Evolutionary conservation across 1,139 yeast genomes (phyloP).

Genomic region (Pneumocystis sp.): DNA sequence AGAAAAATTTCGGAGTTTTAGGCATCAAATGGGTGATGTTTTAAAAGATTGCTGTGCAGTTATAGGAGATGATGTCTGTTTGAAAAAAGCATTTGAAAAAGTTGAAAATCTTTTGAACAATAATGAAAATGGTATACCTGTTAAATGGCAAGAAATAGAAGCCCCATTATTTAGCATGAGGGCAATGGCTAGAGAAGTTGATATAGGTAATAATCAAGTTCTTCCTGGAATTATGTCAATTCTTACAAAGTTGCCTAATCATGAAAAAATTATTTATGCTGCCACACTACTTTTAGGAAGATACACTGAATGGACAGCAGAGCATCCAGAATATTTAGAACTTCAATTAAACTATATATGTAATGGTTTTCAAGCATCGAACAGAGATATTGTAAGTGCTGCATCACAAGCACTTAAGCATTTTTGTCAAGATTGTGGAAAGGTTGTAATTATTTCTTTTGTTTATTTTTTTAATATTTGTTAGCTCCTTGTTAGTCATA

Average conservation of each 20-base stretch:
- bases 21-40: slow-evolving; percentile 96
- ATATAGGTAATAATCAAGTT: slow-evolving; percentile 47
- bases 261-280: slow-evolving; percentile 76
- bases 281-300: slow-evolving; percentile 86
- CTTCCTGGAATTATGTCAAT: slow-evolving; percentile 67
- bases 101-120: slow-evolving; percentile 31
- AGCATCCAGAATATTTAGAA: slow-evolving; percentile 69
- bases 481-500: slow-evolving; percentile 43
- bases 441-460: not conserved
- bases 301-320: slow-evolving; percentile 87
- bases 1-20: slow-evolving; percentile 81
- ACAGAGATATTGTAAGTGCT: slow-evolving; percentile 54
- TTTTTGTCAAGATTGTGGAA: slow-evolving; percentile 83
- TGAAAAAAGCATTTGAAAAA: slow-evolving; percentile 45
- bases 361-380: slow-evolving; percentile 45
- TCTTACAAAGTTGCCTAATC: slow-evolving; percentile 63
- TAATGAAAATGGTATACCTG: slow-evolving; percentile 22
- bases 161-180: slow-evolving; percentile 82
- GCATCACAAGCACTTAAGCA: slow-evolving; percentile 90
- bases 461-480: not conserved
- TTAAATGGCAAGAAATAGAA: slow-evolving; percentile 72
- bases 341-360: slow-evolving; percentile 74
- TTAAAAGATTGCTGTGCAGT: slow-evolving; percentile 88
- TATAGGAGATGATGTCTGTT: slow-evolving; percentile 58
- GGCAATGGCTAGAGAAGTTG: slow-evolving; percentile 88